A percentile compares a stretch with the other conserved stretches of the same genome.
phyloP scores from a whole-genome alignment of 805 yeast species.

The Lipomyces yamadae region DNA sequence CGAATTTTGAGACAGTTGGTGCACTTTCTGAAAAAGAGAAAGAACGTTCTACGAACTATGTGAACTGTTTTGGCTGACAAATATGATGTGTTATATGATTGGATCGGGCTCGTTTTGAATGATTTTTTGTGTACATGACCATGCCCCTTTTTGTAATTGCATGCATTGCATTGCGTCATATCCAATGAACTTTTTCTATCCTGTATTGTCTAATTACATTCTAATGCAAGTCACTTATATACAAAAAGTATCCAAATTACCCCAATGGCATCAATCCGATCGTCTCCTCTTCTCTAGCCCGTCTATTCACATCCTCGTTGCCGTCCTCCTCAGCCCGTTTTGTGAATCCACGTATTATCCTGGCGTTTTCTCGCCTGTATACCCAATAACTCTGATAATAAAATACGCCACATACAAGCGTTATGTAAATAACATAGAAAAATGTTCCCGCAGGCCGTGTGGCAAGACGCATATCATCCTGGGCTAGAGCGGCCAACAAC shows the following conservation, averaged over 20 bases:
- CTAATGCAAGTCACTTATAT: background rate
- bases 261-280: conserved; percentile 3
- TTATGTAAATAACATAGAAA: conserved; percentile 2
- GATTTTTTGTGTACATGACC: background rate
- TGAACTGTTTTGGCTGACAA: background rate
- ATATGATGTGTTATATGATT: background rate
- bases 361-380: conserved; percentile 10
- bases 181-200: background rate
- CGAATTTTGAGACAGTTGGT: background rate
- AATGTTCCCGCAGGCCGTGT: conserved; percentile 13
- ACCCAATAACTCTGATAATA: conserved; percentile 3
- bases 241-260: background rate
- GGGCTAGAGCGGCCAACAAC: background rate
- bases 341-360: conserved; percentile 1
- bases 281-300: conserved; percentile 1
- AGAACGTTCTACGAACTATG: background rate
- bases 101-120: background rate
- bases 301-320: background rate
- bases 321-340: conserved; percentile 9
- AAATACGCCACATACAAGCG: background rate
- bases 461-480: background rate
- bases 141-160: background rate
- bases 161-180: background rate
- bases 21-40: background rate
- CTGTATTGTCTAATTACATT: background rate